These are phyloP conservation scores for Globisporangium uncinulatum DNA, from an alignment of 352 stramenopile species.

Conservation along the genomic window DNA sequence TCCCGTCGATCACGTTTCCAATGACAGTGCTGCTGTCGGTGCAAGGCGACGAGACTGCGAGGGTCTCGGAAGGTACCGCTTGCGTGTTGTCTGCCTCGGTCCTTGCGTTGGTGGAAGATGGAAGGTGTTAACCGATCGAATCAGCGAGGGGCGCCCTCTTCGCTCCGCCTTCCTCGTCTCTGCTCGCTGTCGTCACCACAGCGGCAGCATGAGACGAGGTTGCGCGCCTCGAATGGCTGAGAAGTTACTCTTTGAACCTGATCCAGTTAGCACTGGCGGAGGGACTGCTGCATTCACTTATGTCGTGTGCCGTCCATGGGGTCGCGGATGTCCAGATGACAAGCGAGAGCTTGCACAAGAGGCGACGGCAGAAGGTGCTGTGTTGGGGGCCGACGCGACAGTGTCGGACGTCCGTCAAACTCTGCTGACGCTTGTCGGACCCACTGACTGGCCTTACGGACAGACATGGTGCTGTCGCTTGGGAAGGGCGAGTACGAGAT, in stretches of 20 bases:
- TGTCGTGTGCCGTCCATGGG: constrained; percentile 15
- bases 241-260: constrained; percentile 60
- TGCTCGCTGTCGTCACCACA: too few relatives aligned
- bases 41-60: background rate
- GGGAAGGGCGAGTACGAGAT: constrained; percentile 17
- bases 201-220: background rate
- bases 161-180: background rate
- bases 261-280: constrained; percentile 63
- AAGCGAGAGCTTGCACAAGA: background rate
- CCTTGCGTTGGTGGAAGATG: background rate
- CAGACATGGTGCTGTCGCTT: constrained; percentile 15
- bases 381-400: too few relatives aligned
- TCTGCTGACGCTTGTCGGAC: background rate
- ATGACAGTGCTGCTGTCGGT: constrained; percentile 16
- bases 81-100: constrained; percentile 1
- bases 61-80: constrained; percentile 15
- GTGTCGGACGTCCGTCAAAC: too few relatives aligned
- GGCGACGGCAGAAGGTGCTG: background rate
- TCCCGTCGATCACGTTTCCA: background rate
- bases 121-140: constrained; percentile 20
- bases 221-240: constrained; percentile 30
- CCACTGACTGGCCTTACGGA: background rate
- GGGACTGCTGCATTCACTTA: constrained; percentile 36
- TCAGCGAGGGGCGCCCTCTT: constrained; percentile 54
- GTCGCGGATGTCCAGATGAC: background rate